Base-by-base conservation (phyloP, 2,329 filamentous ascomycete species). In the Hymenotorrendiella dingleyae region DNA sequence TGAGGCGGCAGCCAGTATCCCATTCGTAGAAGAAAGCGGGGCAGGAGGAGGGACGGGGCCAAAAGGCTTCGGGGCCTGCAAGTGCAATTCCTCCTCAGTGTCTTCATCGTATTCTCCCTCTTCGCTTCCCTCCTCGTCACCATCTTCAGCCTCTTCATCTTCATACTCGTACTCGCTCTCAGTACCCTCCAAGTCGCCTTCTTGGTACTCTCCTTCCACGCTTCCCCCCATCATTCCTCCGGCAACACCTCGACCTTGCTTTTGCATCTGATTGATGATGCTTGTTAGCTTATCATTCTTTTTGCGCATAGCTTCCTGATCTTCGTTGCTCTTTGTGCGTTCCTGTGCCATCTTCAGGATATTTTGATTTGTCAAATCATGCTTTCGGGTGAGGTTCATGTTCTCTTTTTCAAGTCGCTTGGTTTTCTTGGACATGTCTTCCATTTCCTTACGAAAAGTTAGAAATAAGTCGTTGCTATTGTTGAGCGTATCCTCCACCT, bases 351-450 rank as follows among this genome's bases (percentile, higher is more conserved):
- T 95, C 60, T 93, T 86, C 46, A 96, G 79, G 60, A 98, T 96
- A 64, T 95, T 97, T 53, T 86, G 83, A 59, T 93, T 93, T 20
- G 90, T 94, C 36, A 87, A 81, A 56, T 96, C 90, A 64, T 96
- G 91, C 65, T 96, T 95, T 43, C 91, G 80, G 53, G 88, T 94
- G 39, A 95, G 76, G 14, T 79, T 84, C 56, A 93, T 84, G 58
- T 98, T 97, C 61, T 98, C 93, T 67, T 95, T 95, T 64, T 98
- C 93, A 40, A 98, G 72, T 20, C 89, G 83, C 67, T 96, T 96
- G 5, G 91, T 95, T 70, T 97, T 97, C 70, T 96, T 96, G 1
- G 90, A 95, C 90, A 97, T 97, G 61, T 97, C 93, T 67, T 97
- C 93, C 90, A 97, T 97, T 67, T 97, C 93, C 69, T 95, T 96